A percentile compares a stretch with the other conserved stretches of the same genome.
These are phyloP conservation scores for Petasospora rhodanensis DNA, from an alignment of 1,139 yeast species.

Conservation along the genomic window DNA sequence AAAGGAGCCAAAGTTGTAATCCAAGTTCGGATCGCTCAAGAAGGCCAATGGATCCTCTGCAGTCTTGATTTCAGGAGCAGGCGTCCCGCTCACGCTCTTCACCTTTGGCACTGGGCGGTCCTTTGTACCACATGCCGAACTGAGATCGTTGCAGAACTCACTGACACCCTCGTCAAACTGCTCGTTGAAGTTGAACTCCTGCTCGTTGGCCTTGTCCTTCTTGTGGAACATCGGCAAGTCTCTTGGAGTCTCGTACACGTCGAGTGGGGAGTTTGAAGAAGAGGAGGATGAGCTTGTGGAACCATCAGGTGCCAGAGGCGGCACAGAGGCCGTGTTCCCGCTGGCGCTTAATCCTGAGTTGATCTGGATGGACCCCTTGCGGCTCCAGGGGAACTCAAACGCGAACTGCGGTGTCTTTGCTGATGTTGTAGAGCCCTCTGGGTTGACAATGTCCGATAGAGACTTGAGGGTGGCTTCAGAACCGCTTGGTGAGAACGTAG, in stretches of 20 bases:
- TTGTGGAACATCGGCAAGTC: conserved; percentile 22
- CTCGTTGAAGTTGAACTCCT: conserved; percentile 35
- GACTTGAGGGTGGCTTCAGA: conserved; percentile 14
- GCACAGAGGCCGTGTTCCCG: conserved; percentile 15
- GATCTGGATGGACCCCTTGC: conserved; percentile 15
- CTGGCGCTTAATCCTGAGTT: conserved; percentile 3
- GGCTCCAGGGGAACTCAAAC: conserved; percentile 41
- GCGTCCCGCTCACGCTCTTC: conserved; percentile 24
- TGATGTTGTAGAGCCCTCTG: conserved; percentile 1
- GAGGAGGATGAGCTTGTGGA: conserved; percentile 21
- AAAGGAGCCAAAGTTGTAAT: conserved; percentile 44
- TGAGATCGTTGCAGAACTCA: conserved; percentile 71
- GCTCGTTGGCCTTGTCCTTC: conserved; percentile 13
- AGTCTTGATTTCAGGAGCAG: conserved; percentile 5
- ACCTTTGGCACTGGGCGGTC: conserved; percentile 61
- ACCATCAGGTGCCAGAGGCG: conserved; percentile 22
- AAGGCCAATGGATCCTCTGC: conserved; percentile 37
- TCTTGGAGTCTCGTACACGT: conserved; percentile 18
- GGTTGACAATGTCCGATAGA: conserved; percentile 2
- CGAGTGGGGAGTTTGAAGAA: conserved; percentile 24
- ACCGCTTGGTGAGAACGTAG: conserved; percentile 15
- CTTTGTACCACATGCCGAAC: conserved; percentile 82
- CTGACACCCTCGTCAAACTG: conserved; percentile 43
- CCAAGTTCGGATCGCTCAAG: conserved; percentile 36
- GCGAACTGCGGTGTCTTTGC: conserved; percentile 25